These are phyloP conservation scores for Wilhelminamyces savonicus DNA, from an alignment of 805 yeast species.

Conservation along the genomic window DNA sequence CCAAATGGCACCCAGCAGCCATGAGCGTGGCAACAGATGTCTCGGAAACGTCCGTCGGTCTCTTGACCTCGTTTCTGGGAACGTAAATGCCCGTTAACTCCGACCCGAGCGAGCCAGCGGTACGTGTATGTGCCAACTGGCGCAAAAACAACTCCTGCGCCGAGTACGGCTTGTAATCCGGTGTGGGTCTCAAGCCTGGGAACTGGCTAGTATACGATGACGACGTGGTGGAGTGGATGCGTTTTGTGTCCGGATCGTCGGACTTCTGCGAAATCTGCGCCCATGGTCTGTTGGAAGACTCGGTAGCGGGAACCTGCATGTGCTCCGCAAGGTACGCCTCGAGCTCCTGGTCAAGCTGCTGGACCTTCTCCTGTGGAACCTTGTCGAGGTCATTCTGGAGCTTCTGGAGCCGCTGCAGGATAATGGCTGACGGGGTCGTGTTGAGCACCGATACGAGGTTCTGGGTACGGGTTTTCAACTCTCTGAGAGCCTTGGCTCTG, in stretches of 20 bases:
- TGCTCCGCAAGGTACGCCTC: slow-evolving; percentile 29
- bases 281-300: slow-evolving; percentile 31
- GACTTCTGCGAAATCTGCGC: slow-evolving; percentile 4
- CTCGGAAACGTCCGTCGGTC: slow-evolving; percentile 53
- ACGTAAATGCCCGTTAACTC: slow-evolving; percentile 53
- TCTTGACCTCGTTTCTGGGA: slow-evolving; percentile 60
- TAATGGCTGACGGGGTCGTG: slow-evolving; percentile 24
- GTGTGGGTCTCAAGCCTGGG: slow-evolving; percentile 62
- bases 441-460: slow-evolving; percentile 26
- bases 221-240: slow-evolving; percentile 25
- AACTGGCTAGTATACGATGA: slow-evolving; percentile 29
- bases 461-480: slow-evolving; percentile 21
- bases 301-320: slow-evolving; percentile 26
- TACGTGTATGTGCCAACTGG: slow-evolving; percentile 54
- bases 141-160: slow-evolving; percentile 73
- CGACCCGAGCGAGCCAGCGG: slow-evolving; percentile 59
- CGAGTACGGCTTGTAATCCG: slow-evolving; percentile 61
- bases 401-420: slow-evolving; percentile 21
- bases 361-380: slow-evolving; percentile 26
- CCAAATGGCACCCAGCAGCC: slow-evolving; percentile 93
- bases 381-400: slow-evolving; percentile 24
- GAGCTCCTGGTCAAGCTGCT: slow-evolving; percentile 34
- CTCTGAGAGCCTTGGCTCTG: slow-evolving; percentile 27
- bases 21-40: slow-evolving; percentile 64
- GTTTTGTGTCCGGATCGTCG: slow-evolving; percentile 8